Percentiles rank a stretch among this genome's conserved stretches.
Conservation (phyloP, 2,329 filamentous ascomycete genomes). For the Colletotrichum navitas region DNA sequence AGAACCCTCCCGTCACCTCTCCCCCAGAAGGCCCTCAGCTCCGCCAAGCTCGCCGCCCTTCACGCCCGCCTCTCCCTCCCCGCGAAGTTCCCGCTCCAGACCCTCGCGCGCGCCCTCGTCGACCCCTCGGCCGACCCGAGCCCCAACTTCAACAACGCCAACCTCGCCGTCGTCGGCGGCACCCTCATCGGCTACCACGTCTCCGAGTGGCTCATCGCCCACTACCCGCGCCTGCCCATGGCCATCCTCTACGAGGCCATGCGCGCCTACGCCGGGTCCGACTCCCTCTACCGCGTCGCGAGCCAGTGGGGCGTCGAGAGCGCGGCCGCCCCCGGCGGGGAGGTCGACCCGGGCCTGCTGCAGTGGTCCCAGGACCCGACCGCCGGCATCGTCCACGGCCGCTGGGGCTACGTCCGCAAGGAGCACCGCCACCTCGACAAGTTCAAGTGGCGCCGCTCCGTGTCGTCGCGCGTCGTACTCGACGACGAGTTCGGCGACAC, state of each 20-base stretch:
- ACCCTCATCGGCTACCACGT: conserved; percentile 91
- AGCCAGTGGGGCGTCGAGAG: conserved; percentile 92
- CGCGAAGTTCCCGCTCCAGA: conserved; percentile 84
- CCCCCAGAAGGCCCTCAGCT: conserved; percentile 74
- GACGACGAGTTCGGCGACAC: conserved; percentile 87
- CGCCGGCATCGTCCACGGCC: conserved; percentile 59
- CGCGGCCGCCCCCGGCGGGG: conserved; percentile 86
- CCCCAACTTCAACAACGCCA: conserved; percentile 87
- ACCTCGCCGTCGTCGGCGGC: conserved; percentile 83
- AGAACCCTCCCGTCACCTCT: conserved; percentile 75
- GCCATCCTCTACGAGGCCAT: conserved; percentile 88
- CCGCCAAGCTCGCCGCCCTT: conserved; percentile 91
- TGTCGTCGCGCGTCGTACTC: conserved; percentile 82
- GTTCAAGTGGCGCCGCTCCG: conserved; percentile 73
- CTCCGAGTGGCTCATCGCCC: conserved; percentile 87
- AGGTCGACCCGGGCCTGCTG: conserved; percentile 91
- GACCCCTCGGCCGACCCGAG: conserved; percentile 86
- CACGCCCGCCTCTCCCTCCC: conserved; percentile 90
- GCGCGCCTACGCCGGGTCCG: conserved; percentile 83
- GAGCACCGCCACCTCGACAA: conserved; percentile 61
- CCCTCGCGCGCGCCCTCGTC: conserved; percentile 86
- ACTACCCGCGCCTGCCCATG: conserved; percentile 92
- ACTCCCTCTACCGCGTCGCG: conserved; percentile 79
- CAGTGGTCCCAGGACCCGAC: conserved; percentile 75
- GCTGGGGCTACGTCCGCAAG: conserved; percentile 65